Conservation (phyloP, 23 red algal species). For the Pyropia yezoensis region DNA sequence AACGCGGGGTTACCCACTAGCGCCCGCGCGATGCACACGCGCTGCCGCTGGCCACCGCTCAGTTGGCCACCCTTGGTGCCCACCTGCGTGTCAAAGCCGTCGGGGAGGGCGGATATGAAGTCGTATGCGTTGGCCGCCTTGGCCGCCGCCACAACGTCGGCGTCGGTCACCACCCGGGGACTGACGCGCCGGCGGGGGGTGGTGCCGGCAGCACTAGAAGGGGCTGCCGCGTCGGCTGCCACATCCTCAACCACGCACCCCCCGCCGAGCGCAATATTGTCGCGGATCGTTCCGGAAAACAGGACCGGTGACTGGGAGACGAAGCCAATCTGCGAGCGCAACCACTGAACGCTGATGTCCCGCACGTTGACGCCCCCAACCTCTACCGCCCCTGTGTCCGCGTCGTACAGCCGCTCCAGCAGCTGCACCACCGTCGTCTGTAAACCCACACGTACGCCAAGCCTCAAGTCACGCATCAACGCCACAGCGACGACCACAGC, state of each 20-base stretch:
- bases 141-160: constrained; percentile 39
- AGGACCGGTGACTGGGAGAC: constrained; percentile 89
- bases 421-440: constrained; percentile 28
- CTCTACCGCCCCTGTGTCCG: constrained; percentile 31
- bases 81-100: constrained; percentile 79
- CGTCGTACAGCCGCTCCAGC: constrained; percentile 28
- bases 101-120: constrained; percentile 60
- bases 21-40: constrained; percentile 85
- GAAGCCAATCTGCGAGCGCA: constrained; percentile 83
- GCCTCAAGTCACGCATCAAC: too few relatives aligned
- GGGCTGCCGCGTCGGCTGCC: constrained; percentile 14
- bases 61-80: constrained; percentile 65
- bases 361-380: constrained; percentile 57
- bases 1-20: constrained; percentile 57
- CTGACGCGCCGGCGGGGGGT: neutral
- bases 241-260: constrained; percentile 24
- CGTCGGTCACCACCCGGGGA: constrained; percentile 43
- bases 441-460: too few relatives aligned
- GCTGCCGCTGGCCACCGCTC: constrained; percentile 82
- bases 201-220: neutral
- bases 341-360: constrained; percentile 55
- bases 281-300: constrained; percentile 77
- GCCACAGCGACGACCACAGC: too few relatives aligned
- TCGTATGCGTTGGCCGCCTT: constrained; percentile 67
- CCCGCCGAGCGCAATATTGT: constrained; percentile 84